Evolutionary conservation across 164 flowering plant genomes (phyloP), one percentile per base, ranked within the genome.

Genomic region (Warburgia ugandensis): DNA sequence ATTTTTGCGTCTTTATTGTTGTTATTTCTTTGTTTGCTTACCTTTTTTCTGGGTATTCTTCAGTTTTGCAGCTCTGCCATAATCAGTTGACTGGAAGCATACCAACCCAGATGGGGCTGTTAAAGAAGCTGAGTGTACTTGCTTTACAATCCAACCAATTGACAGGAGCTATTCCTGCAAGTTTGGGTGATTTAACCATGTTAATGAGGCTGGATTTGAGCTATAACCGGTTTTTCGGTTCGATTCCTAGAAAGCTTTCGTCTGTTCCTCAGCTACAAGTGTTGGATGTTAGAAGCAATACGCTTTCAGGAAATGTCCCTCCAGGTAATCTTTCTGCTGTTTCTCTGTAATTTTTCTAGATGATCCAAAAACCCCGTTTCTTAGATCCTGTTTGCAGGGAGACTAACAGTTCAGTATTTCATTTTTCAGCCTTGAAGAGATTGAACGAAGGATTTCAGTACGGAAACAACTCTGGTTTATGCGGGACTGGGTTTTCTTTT

Each of bases 11-110:
- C 21, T 30, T 51, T 19, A 10, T 35, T 29, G 4, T n/a, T n/a
- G n/a, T n/a, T n/a, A n/a, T n/a, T n/a, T n/a, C n/a, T n/a, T n/a
- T n/a, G n/a, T n/a, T n/a, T n/a, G n/a, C n/a, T n/a, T n/a, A n/a
- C n/a, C n/a, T n/a, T n/a, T n/a, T n/a, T n/a, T n/a, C n/a, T n/a
- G n/a, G n/a, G n/a, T n/a, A n/a, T n/a, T n/a, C n/a, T 11, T 65
- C 70, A 94, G 99, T 89, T 54, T 43, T 94, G 76, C 94, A 94
- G 73, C 79, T 94, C n/a, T 77, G 97, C 47, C 79, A 74, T 57
- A 94, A 94, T 67, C 65, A 75, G 60, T 60, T 94, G 58, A 66
- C 71, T 28, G 99, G 97, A n/a, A 76, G 76, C 56, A 74, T 94
- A 48, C 99, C 99, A 1, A 75, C 76, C 4, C 84, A 83, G 61